Base-by-base conservation (phyloP, 306 rosid genomes). In the Dalbergia oliveri region DNA sequence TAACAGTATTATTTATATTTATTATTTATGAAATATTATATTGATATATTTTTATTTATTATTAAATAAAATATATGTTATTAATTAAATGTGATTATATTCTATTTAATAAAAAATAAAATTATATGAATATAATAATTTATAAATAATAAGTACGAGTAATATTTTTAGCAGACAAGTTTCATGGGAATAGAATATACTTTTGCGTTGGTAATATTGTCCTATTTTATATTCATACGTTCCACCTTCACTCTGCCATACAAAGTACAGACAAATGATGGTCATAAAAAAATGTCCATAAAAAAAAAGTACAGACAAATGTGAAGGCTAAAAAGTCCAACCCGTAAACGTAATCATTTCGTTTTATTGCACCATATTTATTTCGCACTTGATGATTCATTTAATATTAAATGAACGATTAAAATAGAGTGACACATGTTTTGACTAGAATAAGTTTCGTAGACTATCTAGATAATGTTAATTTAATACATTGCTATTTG, bases 241-340 rank as follows among this genome's bases (percentile, higher is more conserved):
- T 31, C 72, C 45, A 9, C 43, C 74, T 47, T 69, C 56, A 47
- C 56, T 9, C 54, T 51, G 21, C 69, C 19, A 49, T 9, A 61
- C 19, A 69, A 45, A 47, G 53, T 47, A 47, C 53, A 10, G 53
- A 5, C 82, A 69, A 31, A 16, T 44, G 68, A 2, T 26, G 31
- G 1, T 26, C 31, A 26, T 26, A 26, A 21, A 21, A 21, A 21
- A 21, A 21, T 21, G 23, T 21, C 1, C 23, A 35, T 35, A 37
- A 37, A 37, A 37, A 37, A 4, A 3, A 37, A 5, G 7, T 37
- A 37, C 31, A 26, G 31, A 26, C 31, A 26, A 26, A 26, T 26
- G 31, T 45, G 34, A 49, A 64, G 43, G 5, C 16, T 2, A 12
- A 37, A 5, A 19, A 18, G 63, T 65, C 71, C n/a, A 23, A 41